Percentiles rank a stretch among this genome's conserved stretches.
phyloP scores from a whole-genome alignment of 2,329 filamentous ascomycete genomes.

The Diaporthe longicolla region DNA sequence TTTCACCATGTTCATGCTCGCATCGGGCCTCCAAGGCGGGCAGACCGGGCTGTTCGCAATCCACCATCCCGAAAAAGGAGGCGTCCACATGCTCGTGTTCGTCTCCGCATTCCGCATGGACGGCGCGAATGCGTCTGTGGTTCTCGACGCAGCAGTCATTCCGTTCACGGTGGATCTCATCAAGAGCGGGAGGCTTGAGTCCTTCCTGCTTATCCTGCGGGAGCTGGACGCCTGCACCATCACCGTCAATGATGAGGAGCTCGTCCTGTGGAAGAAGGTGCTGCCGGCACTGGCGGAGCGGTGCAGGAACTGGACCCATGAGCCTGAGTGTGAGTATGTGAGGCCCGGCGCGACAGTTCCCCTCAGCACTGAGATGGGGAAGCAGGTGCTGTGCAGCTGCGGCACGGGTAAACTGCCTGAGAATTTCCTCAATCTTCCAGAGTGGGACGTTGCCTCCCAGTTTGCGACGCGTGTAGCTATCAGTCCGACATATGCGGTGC shows the following conservation, averaged over 20 bases:
- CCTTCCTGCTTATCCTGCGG: conserved; percentile 56
- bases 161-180: conserved; percentile 57
- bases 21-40: conserved; percentile 60
- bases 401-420: conserved; percentile 59
- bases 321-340: conserved; percentile 59
- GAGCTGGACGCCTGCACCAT: conserved; percentile 55
- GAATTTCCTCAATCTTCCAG: conserved; percentile 56
- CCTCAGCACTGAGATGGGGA: conserved; percentile 53
- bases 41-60: conserved; percentile 62
- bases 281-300: conserved; percentile 62
- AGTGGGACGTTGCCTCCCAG: conserved; percentile 58
- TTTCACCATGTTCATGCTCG: conserved; percentile 62
- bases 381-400: conserved; percentile 61
- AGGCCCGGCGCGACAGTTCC: conserved; percentile 54
- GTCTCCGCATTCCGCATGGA: conserved; percentile 62
- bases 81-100: conserved; percentile 58
- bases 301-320: conserved; percentile 64
- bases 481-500: conserved; percentile 65
- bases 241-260: conserved; percentile 67
- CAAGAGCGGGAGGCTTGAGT: conserved; percentile 49
- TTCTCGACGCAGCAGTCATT: conserved; percentile 63
- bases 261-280: conserved; percentile 65
- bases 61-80: conserved; percentile 52
- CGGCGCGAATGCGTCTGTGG: conserved; percentile 56
- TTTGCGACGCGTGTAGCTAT: conserved; percentile 70